Conservation (phyloP, 2,329 filamentous ascomycete genomes). For the Pseudocercospora fijiensis region DNA sequence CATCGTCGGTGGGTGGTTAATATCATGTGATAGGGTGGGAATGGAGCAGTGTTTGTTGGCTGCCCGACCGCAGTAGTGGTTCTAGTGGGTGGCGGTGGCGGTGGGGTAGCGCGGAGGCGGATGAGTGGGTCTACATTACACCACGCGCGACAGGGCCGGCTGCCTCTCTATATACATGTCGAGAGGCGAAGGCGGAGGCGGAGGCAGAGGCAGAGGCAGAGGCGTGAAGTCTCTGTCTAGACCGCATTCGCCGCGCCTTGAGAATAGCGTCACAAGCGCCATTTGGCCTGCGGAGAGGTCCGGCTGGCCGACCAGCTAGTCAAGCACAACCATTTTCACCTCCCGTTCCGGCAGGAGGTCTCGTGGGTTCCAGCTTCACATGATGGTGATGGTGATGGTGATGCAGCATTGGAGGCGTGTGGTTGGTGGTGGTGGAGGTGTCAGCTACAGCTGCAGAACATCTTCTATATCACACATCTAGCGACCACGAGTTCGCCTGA, state of each 20-base stretch:
- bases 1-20: conserved; percentile 52
- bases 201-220: background rate
- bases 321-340: background rate
- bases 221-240: background rate
- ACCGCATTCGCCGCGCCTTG: background rate
- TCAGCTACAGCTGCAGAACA: background rate
- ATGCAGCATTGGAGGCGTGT: conserved; percentile 1
- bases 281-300: background rate
- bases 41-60: background rate
- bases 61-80: background rate
- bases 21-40: conserved; percentile 1
- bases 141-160: background rate
- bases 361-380: background rate
- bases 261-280: background rate
- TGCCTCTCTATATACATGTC: background rate
- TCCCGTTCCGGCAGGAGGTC: background rate
- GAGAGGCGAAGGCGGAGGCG: background rate
- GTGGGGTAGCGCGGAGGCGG: background rate
- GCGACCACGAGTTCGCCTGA: too few relatives aligned
- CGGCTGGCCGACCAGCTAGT: background rate
- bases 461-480: background rate
- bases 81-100: background rate
- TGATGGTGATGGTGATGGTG: background rate
- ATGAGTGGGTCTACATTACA: background rate
- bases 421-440: background rate